phyloP scores from a whole-genome alignment of 2,329 filamentous ascomycete genomes.

The Penicillium vulpinum region DNA sequence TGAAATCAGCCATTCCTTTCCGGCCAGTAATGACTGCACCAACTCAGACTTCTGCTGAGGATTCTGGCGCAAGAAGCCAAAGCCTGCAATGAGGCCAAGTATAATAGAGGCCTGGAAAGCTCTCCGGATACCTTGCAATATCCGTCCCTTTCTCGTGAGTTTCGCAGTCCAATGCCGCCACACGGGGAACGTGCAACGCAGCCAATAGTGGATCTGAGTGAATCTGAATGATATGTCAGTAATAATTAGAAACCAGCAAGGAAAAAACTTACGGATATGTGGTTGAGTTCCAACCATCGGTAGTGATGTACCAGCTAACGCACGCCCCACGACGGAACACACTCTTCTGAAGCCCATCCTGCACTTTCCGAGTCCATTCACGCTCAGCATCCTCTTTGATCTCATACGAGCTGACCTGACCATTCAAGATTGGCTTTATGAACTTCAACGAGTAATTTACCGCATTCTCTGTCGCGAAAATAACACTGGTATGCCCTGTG shows the following conservation, averaged over 20 bases:
- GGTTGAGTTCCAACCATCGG: slow-evolving; percentile 52
- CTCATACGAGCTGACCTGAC: slow-evolving; percentile 48
- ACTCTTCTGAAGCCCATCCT: slow-evolving; percentile 46
- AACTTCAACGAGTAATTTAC: slow-evolving; percentile 61
- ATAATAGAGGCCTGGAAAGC: slow-evolving; percentile 23
- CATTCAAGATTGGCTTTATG: slow-evolving; percentile 55
- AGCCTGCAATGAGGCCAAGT: slow-evolving; percentile 16
- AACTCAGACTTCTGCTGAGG: slow-evolving; percentile 10
- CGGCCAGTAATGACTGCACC: slow-evolving; percentile 10
- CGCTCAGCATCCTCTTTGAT: slow-evolving; percentile 52
- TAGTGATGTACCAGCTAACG: slow-evolving; percentile 52
- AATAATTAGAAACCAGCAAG: not conserved
- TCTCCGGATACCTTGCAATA: slow-evolving; percentile 28
- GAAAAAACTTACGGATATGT: slow-evolving; percentile 45
- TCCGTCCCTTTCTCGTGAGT: slow-evolving; percentile 52
- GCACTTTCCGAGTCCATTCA: slow-evolving; percentile 50
- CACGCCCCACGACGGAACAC: slow-evolving; percentile 52
- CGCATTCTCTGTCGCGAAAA: slow-evolving; percentile 62
- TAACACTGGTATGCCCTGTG: slow-evolving; percentile 62
- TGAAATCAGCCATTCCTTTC: slow-evolving; percentile 15
- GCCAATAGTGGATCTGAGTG: slow-evolving; percentile 53
- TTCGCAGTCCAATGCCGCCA: slow-evolving; percentile 57
- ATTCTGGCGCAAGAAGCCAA: slow-evolving; percentile 17
- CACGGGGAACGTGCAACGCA: slow-evolving; percentile 53
- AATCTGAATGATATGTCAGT: slow-evolving; percentile 37